A percentile compares a stretch with the other conserved stretches of the same genome.
phyloP scores from a whole-genome alignment of 495 filamentous ascomycete species.

The Talaromyces proteolyticus region DNA sequence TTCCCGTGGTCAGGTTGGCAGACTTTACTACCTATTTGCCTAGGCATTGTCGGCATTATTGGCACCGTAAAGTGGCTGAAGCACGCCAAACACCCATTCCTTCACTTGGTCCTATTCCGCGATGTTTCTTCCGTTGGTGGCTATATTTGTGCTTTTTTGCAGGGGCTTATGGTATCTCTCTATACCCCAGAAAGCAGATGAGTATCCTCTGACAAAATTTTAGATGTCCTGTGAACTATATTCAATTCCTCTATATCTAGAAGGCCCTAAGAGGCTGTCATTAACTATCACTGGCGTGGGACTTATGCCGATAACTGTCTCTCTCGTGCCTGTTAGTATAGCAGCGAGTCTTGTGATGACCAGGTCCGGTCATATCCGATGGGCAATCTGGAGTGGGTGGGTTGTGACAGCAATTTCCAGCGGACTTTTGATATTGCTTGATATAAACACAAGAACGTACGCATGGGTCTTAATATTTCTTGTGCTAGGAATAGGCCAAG shows the following conservation, averaged over 20 bases:
- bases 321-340: constrained; percentile 36
- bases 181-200: too few species aligned
- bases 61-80: constrained; percentile 30
- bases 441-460: constrained; percentile 29
- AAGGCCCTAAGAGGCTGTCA: constrained; percentile 29
- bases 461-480: constrained; percentile 48
- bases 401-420: constrained; percentile 33
- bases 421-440: constrained; percentile 40
- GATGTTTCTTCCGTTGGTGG: constrained; percentile 13
- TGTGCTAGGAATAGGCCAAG: constrained; percentile 45
- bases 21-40: constrained; percentile 39
- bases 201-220: too few species aligned
- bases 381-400: constrained; percentile 53
- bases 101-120: constrained; percentile 41
- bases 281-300: constrained; percentile 46
- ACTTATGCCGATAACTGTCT: constrained; percentile 45
- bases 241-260: too few species aligned
- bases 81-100: constrained; percentile 39
- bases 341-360: constrained; percentile 39
- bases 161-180: constrained; percentile 31
- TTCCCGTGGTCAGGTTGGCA: constrained; percentile 41
- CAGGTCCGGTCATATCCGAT: constrained; percentile 42
- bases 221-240: too few species aligned
- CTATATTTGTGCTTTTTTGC: constrained; percentile 40
- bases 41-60: constrained; percentile 26